Evolutionary conservation across 352 stramenopile species (phyloP), one percentile per base, ranked within the genome.

Genomic region (Phytophthora chlamydospora): DNA sequence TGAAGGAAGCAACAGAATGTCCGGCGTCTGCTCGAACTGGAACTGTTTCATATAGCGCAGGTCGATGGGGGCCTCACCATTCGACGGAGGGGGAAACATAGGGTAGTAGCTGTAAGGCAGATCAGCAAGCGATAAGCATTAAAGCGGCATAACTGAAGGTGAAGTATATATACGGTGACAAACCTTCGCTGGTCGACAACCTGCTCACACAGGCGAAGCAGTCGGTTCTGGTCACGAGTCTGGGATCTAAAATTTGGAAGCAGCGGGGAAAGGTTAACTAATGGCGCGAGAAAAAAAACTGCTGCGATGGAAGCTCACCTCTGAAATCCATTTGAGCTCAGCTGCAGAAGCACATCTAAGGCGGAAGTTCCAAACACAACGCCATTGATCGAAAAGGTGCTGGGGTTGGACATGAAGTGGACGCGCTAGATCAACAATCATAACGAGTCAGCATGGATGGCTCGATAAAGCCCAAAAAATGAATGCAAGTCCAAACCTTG

Each of bases 351-450:
- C 36, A 97, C 78, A 73, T 99, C 97, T 13, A 95, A 90, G 0
- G 93, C 88, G 7, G 94, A 98, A 29, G 97, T 83, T 40, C 93
- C 95, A 53, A 99, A 89, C 12, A 97, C 75, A 12, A 98, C 64
- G 46, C 93, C 96, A 66, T 99, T 98, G 57, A 99, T 91, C 47
- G 85, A 80, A 45, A 99, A 95, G 17, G 93, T 98, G 58, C 86
- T 97, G 7, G 97, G 97, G 66, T 99, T 99, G 1, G 96, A 88
- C 64, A 98, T 89, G 62, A 97, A 95, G 66, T 98, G 91, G 6
- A 99, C 85, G 17, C 96, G 85, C 74, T 92, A 56, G 38, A 53
- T 57, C 33, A 32, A 49, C 9, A 55, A 48, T 6, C 4, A 11
- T 35, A 13, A 29, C 32, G 13, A 10, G 17, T 49, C 11, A 35